Evolutionary conservation across 2,329 filamentous ascomycete genomes (phyloP).

Genomic region (Conoideocrella luteorostrata): DNA sequence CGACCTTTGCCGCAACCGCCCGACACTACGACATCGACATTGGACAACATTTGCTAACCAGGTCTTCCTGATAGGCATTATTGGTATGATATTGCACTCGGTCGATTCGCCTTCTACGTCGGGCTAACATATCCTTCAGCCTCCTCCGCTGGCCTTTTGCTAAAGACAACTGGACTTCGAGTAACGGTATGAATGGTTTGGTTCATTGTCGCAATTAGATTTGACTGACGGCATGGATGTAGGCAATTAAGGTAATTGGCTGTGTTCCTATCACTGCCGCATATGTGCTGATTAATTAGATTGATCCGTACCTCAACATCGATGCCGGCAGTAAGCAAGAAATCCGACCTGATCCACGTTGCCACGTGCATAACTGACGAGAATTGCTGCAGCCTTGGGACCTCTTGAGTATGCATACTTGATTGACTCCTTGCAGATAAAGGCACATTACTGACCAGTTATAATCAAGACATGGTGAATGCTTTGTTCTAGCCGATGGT

Average conservation of each 20-base stretch:
- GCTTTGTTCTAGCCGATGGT: constrained; percentile 80
- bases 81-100: constrained; percentile 1
- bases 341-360: not conserved
- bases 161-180: constrained; percentile 20
- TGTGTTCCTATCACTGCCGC: not conserved
- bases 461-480: constrained; percentile 68
- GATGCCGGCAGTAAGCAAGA: constrained; percentile 19
- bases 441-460: constrained; percentile 6
- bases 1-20: not conserved
- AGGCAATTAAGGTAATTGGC: constrained; percentile 1
- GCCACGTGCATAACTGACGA: not conserved
- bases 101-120: not conserved
- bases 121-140: constrained; percentile 32
- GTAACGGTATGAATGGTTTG: constrained; percentile 14
- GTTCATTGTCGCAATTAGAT: not conserved
- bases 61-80: constrained; percentile 3
- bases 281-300: constrained; percentile 16
- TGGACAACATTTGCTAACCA: not conserved
- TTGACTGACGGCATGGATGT: not conserved
- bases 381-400: constrained; percentile 10
- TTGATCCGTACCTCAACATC: constrained; percentile 44
- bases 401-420: constrained; percentile 24
- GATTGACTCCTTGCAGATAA: not conserved
- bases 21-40: not conserved
- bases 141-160: constrained; percentile 59